phyloP scores from a whole-genome alignment of 2,329 filamentous ascomycete genomes.

The Capronia epimyces region DNA sequence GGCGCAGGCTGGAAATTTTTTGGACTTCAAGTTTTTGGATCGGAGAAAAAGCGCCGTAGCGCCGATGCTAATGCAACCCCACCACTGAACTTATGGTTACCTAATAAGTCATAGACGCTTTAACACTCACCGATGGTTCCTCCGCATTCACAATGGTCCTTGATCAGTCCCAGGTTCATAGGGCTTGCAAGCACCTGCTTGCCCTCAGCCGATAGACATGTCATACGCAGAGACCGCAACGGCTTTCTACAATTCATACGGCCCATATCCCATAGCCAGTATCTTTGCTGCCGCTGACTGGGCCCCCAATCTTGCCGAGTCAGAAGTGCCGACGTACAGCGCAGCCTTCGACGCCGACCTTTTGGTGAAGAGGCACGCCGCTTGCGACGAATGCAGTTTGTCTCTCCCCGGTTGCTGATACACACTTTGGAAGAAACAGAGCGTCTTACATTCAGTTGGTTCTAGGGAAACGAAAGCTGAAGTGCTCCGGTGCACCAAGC shows the following conservation, averaged over 20 bases:
- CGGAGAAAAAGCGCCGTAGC: conserved; percentile 1
- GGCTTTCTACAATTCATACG: not conserved
- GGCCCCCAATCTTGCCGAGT: conserved; percentile 9
- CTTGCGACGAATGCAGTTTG: conserved; percentile 48
- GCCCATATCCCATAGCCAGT: conserved; percentile 13
- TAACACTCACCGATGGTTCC: too few species aligned
- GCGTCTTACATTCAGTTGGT: too few species aligned
- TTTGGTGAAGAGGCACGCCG: conserved; percentile 41
- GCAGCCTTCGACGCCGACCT: conserved; percentile 27
- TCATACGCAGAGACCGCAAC: not conserved
- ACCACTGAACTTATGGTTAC: too few species aligned
- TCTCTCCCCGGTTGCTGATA: conserved; percentile 5
- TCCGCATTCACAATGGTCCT: too few species aligned
- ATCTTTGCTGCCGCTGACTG: conserved; percentile 21
- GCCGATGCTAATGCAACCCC: not conserved
- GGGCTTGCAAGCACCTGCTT: too few species aligned
- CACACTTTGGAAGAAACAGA: not conserved
- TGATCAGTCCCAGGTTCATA: too few species aligned
- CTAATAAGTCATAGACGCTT: too few species aligned
- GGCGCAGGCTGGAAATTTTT: conserved; percentile 6
- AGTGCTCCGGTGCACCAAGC: conserved; percentile 43
- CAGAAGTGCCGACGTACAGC: conserved; percentile 20
- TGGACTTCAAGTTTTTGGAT: not conserved
- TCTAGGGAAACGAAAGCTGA: conserved; percentile 44
- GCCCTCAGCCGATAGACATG: too few species aligned